Percentiles rank a stretch among this genome's conserved stretches.
phyloP scores from a whole-genome alignment of 345 rosid genomes.

The Theobroma cacao region DNA sequence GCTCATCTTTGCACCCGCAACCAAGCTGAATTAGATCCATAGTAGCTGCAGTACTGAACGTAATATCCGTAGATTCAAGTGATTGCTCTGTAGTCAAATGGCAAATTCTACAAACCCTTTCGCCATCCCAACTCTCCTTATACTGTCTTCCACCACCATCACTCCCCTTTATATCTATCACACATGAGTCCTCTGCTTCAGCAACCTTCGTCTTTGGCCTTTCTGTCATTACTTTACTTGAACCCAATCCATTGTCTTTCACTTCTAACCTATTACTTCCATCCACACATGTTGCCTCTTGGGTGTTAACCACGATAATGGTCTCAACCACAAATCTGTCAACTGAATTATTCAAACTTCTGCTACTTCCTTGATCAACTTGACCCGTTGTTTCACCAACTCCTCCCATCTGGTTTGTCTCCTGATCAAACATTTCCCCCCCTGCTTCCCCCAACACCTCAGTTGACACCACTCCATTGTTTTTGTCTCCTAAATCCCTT shows the following conservation, averaged over 20 bases:
- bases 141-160: conserved; percentile 24
- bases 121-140: conserved; percentile 41
- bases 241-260: conserved; percentile 12
- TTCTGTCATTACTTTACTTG: conserved; percentile 23
- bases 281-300: conserved; percentile 23
- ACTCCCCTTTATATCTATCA: conserved; percentile 44
- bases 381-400: conserved; percentile 14
- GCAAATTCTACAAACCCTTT: conserved; percentile 82
- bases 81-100: conserved; percentile 67
- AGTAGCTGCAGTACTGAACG: conserved; percentile 14
- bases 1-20: conserved; percentile 91
- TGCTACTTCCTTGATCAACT: conserved; percentile 27
- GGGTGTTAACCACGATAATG: conserved; percentile 25
- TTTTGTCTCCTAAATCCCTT: conserved; percentile 20
- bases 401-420: conserved; percentile 4
- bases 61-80: conserved; percentile 21
- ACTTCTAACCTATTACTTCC: conserved; percentile 19
- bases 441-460: conserved; percentile 21
- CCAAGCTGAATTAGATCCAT: conserved; percentile 69
- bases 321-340: conserved; percentile 27
- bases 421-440: neutral
- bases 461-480: conserved; percentile 16
- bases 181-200: conserved; percentile 32
- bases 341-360: conserved; percentile 13
- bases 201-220: conserved; percentile 28